Evolutionary conservation across 1,284 basidiomycete genomes (phyloP).

Genomic region (Porogramme epimiltina): DNA sequence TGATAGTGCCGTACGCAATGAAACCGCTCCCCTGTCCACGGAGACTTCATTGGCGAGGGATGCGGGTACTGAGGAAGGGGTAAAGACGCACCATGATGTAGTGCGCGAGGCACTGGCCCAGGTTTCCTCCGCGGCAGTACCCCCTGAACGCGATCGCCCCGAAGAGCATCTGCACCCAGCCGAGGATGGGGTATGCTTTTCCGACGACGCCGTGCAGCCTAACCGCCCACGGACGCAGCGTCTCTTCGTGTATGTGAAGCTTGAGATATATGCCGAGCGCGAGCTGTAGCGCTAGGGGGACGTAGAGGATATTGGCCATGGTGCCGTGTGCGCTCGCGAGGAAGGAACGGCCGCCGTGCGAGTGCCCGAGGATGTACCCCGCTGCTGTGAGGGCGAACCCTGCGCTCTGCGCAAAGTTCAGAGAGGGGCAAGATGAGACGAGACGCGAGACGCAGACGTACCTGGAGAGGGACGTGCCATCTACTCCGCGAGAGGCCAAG

Average conservation of each 20-base stretch:
- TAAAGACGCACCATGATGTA: conserved; percentile 75
- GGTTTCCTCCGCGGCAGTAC: conserved; percentile 69
- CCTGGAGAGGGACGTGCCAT: conserved; percentile 88
- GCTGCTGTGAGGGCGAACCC: conserved; percentile 71
- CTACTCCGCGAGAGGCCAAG: conserved; percentile 77
- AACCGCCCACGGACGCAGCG: conserved; percentile 76
- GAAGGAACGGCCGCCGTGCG: conserved; percentile 80
- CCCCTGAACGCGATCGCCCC: conserved; percentile 65
- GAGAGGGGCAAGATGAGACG: background rate
- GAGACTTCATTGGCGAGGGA: background rate
- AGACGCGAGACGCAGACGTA: conserved; percentile 33
- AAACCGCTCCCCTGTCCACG: conserved; percentile 69
- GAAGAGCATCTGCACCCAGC: conserved; percentile 87
- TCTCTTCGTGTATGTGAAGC: conserved; percentile 85
- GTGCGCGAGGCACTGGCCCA: conserved; percentile 87
- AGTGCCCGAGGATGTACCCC: conserved; percentile 79
- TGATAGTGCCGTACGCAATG: conserved; percentile 84
- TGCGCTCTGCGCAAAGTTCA: conserved; percentile 45
- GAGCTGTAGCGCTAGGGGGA: conserved; percentile 71
- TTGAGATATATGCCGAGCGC: conserved; percentile 88
- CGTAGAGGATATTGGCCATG: conserved; percentile 70
- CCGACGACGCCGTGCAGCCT: conserved; percentile 81
- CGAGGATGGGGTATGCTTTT: conserved; percentile 84
- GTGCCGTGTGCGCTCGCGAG: conserved; percentile 69
- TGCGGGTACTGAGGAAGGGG: background rate